Evolutionary conservation across 306 rosid genomes (phyloP), one percentile per base, ranked within the genome.

Genomic region (Calophaca sinica): DNA sequence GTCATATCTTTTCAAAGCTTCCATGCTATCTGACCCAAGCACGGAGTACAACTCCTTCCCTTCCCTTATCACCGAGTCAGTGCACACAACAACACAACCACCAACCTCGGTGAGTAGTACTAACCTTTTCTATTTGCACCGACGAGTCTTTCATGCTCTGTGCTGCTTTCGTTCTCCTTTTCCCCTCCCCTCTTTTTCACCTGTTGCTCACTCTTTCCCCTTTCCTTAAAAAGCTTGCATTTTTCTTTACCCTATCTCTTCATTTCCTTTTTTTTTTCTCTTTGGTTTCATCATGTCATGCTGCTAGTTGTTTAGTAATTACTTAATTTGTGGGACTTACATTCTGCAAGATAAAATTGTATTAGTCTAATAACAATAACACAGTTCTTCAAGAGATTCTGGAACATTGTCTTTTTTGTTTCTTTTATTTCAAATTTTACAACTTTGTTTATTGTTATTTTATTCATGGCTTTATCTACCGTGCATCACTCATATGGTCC

Each of bases 241-340:
- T 29, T 66, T 45, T 65, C 55, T 5, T 4, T 7, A 65, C 55
- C 71, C 55, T 28, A 20, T 65, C 29, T 45, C 55, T 53, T 32
- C 8, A 15, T 64, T 44, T 36, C 62, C 46, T 31, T 20, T 11
- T 52, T 49, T 42, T 33, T 26, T 64, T 15, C 36, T 20, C 26
- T 20, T 20, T 20, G 26, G 26, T 20, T 20, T 20, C 26, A 0
- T 20, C 26, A 20, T 20, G 26, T 20, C 26, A 38, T n/a, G n/a
- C n/a, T 20, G 53, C 6, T 42, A 26, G 5, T 20, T 38, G 12
- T 58, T 54, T 41, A 41, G 5, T 41, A 4, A 41, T 41, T 41
- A 41, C 46, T 41, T 41, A 51, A n/a, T 48, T 58, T 66, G 7
- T 35, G 13, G 46, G 15, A 6, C 9, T 46, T 69, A 3, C 8